Conservation (phyloP, 805 yeast genomes). For the Schizosaccharomyces lindneri region DNA sequence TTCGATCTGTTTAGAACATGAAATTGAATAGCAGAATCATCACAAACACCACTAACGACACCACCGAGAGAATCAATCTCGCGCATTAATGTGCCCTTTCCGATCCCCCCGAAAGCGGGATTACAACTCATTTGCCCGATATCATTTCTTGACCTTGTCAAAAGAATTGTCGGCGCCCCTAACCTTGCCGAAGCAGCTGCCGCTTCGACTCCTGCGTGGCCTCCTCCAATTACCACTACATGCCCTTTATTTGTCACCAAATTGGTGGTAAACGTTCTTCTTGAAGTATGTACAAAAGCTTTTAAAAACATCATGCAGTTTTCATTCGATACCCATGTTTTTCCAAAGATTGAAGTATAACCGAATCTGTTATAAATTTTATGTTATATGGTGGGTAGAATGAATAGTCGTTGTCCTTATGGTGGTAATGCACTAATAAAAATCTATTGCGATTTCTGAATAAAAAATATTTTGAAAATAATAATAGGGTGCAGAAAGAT, state of each 20-base stretch:
- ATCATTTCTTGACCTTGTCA: constrained; percentile 51
- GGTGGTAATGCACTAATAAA: no score
- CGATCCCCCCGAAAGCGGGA: constrained; percentile 96
- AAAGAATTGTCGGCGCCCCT: constrained; percentile 42
- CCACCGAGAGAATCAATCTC: constrained; percentile 97
- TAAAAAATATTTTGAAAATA: no score
- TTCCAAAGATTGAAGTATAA: no score
- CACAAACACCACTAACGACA: constrained; percentile 64
- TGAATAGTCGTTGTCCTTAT: no score
- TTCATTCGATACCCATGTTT: no score
- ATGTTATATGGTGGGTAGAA: no score
- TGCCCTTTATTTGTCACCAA: background rate
- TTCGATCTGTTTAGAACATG: constrained; percentile 62
- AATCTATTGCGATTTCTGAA: no score
- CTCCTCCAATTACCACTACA: constrained; percentile 85
- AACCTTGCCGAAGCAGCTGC: constrained; percentile 77
- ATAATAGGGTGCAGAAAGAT: no score
- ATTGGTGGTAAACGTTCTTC: background rate
- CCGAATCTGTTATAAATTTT: no score
- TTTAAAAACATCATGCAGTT: no score
- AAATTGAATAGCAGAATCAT: constrained; percentile 77
- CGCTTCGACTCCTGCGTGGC: constrained; percentile 98
- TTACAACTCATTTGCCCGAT: constrained; percentile 92
- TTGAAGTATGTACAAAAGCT: background rate
- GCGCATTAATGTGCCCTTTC: constrained; percentile 74